Evolutionary conservation across 1,284 basidiomycete genomes (phyloP).

Genomic region (Spongispora temasekensis): DNA sequence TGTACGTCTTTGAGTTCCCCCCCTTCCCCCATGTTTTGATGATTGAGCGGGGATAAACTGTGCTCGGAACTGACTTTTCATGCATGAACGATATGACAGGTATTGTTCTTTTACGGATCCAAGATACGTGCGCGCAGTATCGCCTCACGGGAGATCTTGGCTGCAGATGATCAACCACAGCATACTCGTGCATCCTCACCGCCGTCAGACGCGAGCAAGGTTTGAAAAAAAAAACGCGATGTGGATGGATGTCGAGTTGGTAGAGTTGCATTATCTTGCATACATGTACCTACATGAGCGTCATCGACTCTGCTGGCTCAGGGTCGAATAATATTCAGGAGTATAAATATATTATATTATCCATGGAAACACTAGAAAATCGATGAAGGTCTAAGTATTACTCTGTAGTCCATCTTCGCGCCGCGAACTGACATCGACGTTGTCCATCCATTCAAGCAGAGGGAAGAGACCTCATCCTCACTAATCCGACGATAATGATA

Average conservation of each 20-base stretch:
- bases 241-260: not conserved
- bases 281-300: no score
- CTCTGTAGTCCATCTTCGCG: not conserved
- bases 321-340: not conserved
- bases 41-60: constrained; percentile 1
- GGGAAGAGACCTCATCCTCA: not conserved
- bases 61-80: constrained; percentile 5
- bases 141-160: constrained; percentile 52
- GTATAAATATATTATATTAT: constrained; percentile 4
- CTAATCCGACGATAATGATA: constrained; percentile 35
- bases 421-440: not conserved
- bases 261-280: no score
- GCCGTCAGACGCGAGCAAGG: constrained; percentile 7
- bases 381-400: not conserved
- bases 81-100: constrained; percentile 3
- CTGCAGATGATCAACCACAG: constrained; percentile 15
- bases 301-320: constrained; percentile 8
- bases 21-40: not conserved
- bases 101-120: constrained; percentile 22
- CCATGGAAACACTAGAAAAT: not conserved
- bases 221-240: constrained; percentile 10
- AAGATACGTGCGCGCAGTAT: constrained; percentile 59
- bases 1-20: constrained; percentile 40
- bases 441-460: no score
- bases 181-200: not conserved